A percentile compares a stretch with the other conserved stretches of the same genome.
Conservation (phyloP, 495 filamentous ascomycete species). For the Penicillium manginii region DNA sequence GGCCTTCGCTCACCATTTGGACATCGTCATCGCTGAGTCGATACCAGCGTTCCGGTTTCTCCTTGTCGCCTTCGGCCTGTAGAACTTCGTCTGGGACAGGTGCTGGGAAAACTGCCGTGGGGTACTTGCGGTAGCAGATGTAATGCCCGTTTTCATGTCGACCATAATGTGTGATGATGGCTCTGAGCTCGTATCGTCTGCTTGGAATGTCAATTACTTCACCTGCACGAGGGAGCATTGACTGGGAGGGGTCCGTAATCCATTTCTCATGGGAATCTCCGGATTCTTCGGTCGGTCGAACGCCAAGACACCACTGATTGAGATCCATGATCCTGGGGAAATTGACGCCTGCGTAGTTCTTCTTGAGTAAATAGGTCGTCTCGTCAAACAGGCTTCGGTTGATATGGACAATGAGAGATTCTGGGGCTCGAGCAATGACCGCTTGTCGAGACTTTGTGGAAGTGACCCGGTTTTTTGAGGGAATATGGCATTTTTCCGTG, state of each 20-base stretch:
- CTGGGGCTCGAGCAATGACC: constrained; percentile 79
- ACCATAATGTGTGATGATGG: constrained; percentile 87
- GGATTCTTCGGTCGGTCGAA: constrained; percentile 23
- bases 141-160: constrained; percentile 96
- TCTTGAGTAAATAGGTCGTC: constrained; percentile 70
- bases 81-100: constrained; percentile 41
- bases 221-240: constrained; percentile 64
- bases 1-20: constrained; percentile 68
- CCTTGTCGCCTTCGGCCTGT: constrained; percentile 42
- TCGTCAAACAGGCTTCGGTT: constrained; percentile 93
- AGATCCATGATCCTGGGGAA: constrained; percentile 79
- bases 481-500: constrained; percentile 71
- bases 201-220: constrained; percentile 40
- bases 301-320: constrained; percentile 75
- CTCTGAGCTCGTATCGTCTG: constrained; percentile 79
- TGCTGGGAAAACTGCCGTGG: constrained; percentile 39
- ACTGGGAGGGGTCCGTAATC: constrained; percentile 63
- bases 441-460: constrained; percentile 88
- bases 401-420: constrained; percentile 79
- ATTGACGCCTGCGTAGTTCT: constrained; percentile 77
- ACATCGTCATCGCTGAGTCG: constrained; percentile 86
- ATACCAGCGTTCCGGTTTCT: constrained; percentile 68
- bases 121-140: constrained; percentile 80
- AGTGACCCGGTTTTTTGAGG: constrained; percentile 64
- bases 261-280: constrained; percentile 61